Base-by-base conservation (phyloP, 768 basidiomycete genomes). In the Leccinum pellstonianum region DNA sequence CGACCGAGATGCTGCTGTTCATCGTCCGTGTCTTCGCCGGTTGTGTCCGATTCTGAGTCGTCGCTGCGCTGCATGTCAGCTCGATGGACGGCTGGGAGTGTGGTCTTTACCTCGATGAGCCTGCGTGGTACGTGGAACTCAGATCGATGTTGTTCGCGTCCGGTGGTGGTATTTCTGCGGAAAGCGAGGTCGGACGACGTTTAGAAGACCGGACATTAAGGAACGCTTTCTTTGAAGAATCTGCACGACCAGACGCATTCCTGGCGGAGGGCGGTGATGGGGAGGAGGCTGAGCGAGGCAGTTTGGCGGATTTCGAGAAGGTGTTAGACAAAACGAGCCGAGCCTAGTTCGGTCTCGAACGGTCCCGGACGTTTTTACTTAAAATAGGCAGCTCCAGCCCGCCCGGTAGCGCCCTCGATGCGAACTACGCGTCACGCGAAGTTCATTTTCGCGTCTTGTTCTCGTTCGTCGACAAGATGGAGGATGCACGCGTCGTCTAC, bases 41-140 rank as follows among this genome's bases (percentile, higher is more conserved):
- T 81, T 7, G 83, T 80, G 66, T 80, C 82, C 47, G 72, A 73
- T 49, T 77, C 75, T 12, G 82, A 83, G 49, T 79, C 81, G 21
- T 86, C 80, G 62, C 86, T 77, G 19, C 27, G 21, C 38, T 37
- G n/a, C 23, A 31, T 14, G 48, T 83, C 60, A 69, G 59, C 35
- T 47, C 27, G 25, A 54, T 48, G 57, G 5, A 57, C 7, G 3
- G 9, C 8, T 3, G 52, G 55, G 19, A 60, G 37, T 23, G 15
- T 23, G n/a, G 43, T 66, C 82, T 25, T 62, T 66, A 88, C 90
- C 88, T 85, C 10, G 90, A 92, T 35, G 90, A 90, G 49, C 91
- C 91, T 29, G 87, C 91, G 59, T 91, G 88, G 74, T 93, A 93
- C 64, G 91, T 93, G 12, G 91, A 92, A 68, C 90, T 93, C 86